Evolutionary conservation across 1,284 basidiomycete genomes (phyloP).

Genomic region (Leccinum subatratum): DNA sequence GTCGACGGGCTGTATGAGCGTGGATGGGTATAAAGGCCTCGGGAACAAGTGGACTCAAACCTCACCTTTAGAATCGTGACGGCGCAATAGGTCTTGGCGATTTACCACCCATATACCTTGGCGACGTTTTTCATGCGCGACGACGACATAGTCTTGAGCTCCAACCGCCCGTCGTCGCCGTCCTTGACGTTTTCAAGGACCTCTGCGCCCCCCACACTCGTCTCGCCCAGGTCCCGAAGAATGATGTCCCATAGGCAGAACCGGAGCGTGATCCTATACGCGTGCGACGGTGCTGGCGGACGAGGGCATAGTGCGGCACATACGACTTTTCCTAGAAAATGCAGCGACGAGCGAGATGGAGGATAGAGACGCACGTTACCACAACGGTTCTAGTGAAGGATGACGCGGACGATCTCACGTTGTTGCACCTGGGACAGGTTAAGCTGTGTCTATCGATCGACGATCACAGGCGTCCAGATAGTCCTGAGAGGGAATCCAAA

Average conservation of each 20-base stretch:
- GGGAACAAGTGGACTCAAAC: neutral
- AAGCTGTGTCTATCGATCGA: constrained; percentile 74
- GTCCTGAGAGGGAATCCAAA: constrained; percentile 51
- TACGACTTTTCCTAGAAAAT: constrained; percentile 74
- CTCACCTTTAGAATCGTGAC: constrained; percentile 79
- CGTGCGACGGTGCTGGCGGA: constrained; percentile 74
- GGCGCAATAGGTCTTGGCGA: constrained; percentile 68
- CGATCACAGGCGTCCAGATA: constrained; percentile 91
- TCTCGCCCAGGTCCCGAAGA: constrained; percentile 85
- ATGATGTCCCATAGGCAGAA: constrained; percentile 99
- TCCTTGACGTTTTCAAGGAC: constrained; percentile 63
- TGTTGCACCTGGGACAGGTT: constrained; percentile 88
- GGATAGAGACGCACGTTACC: constrained; percentile 61
- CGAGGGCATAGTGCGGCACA: constrained; percentile 94
- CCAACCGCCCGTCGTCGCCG: constrained; percentile 40
- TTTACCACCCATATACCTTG: constrained; percentile 78
- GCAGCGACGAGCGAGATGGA: neutral
- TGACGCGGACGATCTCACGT: constrained; percentile 88
- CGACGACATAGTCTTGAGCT: constrained; percentile 55
- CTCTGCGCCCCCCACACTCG: constrained; percentile 74
- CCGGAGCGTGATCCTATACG: constrained; percentile 89
- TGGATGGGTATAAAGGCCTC: neutral
- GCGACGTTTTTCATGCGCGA: constrained; percentile 64
- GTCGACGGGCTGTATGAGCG: constrained; percentile 71
- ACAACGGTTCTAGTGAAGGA: constrained; percentile 91